Conservation (phyloP, 257 asterid species). For the Nicotiana attenuata region DNA sequence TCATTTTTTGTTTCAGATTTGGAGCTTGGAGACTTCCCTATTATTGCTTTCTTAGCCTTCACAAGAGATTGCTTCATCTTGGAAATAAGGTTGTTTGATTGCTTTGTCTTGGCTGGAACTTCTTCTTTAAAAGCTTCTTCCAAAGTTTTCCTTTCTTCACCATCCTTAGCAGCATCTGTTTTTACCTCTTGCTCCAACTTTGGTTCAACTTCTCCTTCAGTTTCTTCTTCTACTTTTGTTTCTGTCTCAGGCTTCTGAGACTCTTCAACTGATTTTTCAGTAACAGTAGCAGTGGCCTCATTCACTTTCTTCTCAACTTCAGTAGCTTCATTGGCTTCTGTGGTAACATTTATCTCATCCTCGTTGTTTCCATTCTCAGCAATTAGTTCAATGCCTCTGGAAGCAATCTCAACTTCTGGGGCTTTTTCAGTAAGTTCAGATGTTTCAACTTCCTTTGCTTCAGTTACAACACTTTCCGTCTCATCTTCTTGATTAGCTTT, state of each 20-base stretch:
- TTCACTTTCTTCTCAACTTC: conserved; percentile 27
- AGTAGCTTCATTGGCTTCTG: conserved; percentile 18
- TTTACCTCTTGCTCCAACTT: too few species aligned
- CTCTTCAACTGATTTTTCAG: conserved; percentile 12
- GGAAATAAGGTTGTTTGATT: conserved; percentile 50
- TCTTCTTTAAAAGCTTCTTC: conserved; percentile 17
- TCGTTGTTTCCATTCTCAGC: conserved; percentile 5
- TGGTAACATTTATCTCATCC: conserved; percentile 20
- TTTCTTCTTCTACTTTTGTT: conserved; percentile 21
- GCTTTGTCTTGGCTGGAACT: conserved; percentile 52
- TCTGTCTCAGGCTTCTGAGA: conserved; percentile 21
- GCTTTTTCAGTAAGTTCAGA: conserved; percentile 22
- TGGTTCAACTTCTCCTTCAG: conserved; percentile 13
- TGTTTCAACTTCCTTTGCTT: conserved; percentile 19
- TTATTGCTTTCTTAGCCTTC: conserved; percentile 89
- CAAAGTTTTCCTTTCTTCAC: conserved; percentile 14
- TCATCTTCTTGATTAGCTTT: background rate
- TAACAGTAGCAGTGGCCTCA: background rate
- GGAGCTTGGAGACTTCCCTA: conserved; percentile 61
- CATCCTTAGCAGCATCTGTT: too few species aligned
- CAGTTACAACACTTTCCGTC: conserved; percentile 20
- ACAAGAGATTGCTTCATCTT: conserved; percentile 83
- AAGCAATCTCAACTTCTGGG: conserved; percentile 23
- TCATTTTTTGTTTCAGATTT: conserved; percentile 51
- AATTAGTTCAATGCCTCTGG: conserved; percentile 18